Conservation (phyloP, 2,329 filamentous ascomycete species). For the Talaromyces rugulosus region DNA sequence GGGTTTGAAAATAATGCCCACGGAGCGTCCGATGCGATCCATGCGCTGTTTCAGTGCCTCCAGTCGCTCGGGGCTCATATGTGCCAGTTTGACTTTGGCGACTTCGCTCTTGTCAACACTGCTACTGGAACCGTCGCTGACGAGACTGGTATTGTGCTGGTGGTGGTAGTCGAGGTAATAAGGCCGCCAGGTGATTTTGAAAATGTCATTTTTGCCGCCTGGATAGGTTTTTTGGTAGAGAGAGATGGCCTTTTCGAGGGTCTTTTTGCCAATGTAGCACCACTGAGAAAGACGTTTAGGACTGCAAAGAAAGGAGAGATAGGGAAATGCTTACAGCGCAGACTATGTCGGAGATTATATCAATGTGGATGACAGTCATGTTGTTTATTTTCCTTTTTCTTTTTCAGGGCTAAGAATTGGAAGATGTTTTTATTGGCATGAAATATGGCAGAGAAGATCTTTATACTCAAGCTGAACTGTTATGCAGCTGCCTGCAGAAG, state of each 20-base stretch:
- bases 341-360: constrained; percentile 29
- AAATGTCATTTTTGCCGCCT: constrained; percentile 30
- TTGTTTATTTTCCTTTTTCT: not conserved
- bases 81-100: not conserved
- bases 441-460: not conserved
- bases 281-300: constrained; percentile 17
- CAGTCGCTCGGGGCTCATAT: not conserved
- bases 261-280: constrained; percentile 41
- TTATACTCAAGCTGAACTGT: not conserved
- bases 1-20: constrained; percentile 32
- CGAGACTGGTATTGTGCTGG: constrained; percentile 21
- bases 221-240: constrained; percentile 40
- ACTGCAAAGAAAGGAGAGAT: not conserved
- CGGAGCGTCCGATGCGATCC: constrained; percentile 24
- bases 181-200: constrained; percentile 33
- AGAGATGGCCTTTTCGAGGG: constrained; percentile 34
- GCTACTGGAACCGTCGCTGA: constrained; percentile 18
- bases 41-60: not conserved
- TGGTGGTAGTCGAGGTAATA: constrained; percentile 34
- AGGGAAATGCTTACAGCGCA: constrained; percentile 23
- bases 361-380: constrained; percentile 15
- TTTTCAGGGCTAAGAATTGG: not conserved
- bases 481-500: not conserved
- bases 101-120: constrained; percentile 2
- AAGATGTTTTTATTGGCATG: not conserved